These are phyloP conservation scores for Tylopilus felleus DNA, from an alignment of 768 basidiomycete species.

Conservation along the genomic window DNA sequence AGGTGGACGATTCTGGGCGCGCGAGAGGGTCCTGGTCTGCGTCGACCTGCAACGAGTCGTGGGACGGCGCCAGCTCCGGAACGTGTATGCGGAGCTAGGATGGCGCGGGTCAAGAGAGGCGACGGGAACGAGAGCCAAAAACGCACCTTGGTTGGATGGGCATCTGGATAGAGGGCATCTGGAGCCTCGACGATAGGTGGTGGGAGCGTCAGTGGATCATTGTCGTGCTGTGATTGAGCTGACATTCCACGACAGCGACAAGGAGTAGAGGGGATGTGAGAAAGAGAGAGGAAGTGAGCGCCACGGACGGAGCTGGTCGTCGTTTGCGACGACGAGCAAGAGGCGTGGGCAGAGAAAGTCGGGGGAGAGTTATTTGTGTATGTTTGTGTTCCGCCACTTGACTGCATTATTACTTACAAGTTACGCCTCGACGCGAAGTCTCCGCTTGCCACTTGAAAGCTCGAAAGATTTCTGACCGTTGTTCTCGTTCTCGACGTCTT, in stretches of 20 bases:
- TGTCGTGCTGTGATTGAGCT: slow-evolving; percentile 36
- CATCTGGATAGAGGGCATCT: slow-evolving; percentile 26
- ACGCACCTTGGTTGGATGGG: slow-evolving; percentile 13
- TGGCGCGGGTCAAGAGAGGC: slow-evolving; percentile 3
- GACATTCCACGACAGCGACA: slow-evolving; percentile 34
- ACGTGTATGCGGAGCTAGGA: slow-evolving; percentile 47
- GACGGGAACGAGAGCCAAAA: not conserved
- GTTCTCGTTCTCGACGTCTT: not conserved
- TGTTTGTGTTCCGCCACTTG: slow-evolving; percentile 26
- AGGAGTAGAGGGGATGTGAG: slow-evolving; percentile 14
- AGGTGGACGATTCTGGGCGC: slow-evolving; percentile 72
- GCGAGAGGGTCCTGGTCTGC: slow-evolving; percentile 45
- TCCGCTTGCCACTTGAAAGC: not conserved
- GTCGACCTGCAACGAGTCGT: slow-evolving; percentile 35
- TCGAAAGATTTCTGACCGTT: not conserved
- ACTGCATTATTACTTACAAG: not conserved
- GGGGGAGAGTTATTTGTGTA: slow-evolving; percentile 14
- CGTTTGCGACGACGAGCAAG: slow-evolving; percentile 33
- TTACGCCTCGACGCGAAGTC: not conserved
- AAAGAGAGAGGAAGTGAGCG: not conserved
- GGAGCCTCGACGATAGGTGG: slow-evolving; percentile 43
- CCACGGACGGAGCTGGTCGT: slow-evolving; percentile 18
- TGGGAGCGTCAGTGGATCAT: slow-evolving; percentile 29
- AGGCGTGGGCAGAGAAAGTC: slow-evolving; percentile 28
- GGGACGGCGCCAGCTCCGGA: slow-evolving; percentile 38